A percentile compares a stretch with the other conserved stretches of the same genome.
Conservation (phyloP, 2,329 filamentous ascomycete species). For the Lasiodiplodia gonubiensis region DNA sequence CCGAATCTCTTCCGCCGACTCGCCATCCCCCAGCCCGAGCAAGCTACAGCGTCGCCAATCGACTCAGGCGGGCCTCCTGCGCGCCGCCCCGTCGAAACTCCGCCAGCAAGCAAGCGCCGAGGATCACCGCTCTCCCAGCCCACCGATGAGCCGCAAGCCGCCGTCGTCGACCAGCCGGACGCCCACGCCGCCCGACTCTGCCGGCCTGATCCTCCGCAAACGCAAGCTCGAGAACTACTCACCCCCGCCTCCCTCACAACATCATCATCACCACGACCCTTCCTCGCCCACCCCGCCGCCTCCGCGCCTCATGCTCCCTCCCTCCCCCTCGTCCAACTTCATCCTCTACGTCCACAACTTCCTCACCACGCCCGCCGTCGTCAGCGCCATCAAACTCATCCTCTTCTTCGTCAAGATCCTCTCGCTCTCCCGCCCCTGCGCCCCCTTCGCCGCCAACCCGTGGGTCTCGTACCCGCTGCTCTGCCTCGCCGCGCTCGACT, state of each 20-base stretch:
- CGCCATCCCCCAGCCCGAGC: slow-evolving; percentile 42
- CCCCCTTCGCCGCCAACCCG: slow-evolving; percentile 70
- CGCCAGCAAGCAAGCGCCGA: slow-evolving; percentile 40
- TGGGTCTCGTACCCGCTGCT: slow-evolving; percentile 72
- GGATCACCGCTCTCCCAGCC: slow-evolving; percentile 41
- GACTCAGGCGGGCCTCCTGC: slow-evolving; percentile 36
- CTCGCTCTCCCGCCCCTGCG: slow-evolving; percentile 70
- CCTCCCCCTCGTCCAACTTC: slow-evolving; percentile 32
- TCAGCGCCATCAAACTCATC: slow-evolving; percentile 56
- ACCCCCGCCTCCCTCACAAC: neutral
- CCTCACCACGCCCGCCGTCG: slow-evolving; percentile 42
- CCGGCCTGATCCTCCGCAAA: slow-evolving; percentile 22
- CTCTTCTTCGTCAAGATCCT: slow-evolving; percentile 74
- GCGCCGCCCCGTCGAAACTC: slow-evolving; percentile 42
- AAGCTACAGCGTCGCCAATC: slow-evolving; percentile 35
- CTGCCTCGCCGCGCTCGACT: slow-evolving; percentile 70
- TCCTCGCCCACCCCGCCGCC: neutral
- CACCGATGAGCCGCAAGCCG: slow-evolving; percentile 31
- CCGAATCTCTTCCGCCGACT: slow-evolving; percentile 54
- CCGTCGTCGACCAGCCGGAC: neutral
- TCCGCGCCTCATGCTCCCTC: slow-evolving; percentile 30
- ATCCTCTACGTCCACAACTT: slow-evolving; percentile 39
- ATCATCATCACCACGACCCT: neutral
- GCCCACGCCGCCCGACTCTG: slow-evolving; percentile 18
- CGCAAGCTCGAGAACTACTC: slow-evolving; percentile 23